These are phyloP conservation scores for Pisolithus microcarpus DNA, from an alignment of 768 basidiomycete genomes.

Conservation along the genomic window DNA sequence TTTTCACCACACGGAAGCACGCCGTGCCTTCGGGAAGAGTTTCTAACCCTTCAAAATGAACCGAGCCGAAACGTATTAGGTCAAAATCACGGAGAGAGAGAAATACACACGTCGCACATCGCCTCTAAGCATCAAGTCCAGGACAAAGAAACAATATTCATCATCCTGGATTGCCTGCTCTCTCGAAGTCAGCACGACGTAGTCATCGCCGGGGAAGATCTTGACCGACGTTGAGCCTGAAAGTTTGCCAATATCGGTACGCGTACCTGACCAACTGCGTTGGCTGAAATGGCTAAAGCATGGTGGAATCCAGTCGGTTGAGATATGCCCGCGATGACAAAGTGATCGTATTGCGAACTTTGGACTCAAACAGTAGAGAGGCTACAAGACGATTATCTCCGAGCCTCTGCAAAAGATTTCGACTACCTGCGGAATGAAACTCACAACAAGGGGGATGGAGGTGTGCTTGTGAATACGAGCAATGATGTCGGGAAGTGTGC, in stretches of 20 bases:
- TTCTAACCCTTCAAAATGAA: too few species aligned
- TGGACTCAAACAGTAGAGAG: neutral
- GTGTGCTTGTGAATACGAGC: constrained; percentile 73
- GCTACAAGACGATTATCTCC: constrained; percentile 18
- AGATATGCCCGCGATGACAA: constrained; percentile 6
- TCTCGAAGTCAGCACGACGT: too few species aligned
- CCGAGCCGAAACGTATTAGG: too few species aligned
- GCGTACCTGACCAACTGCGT: constrained; percentile 87
- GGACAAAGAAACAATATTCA: too few species aligned
- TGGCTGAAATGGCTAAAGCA: constrained; percentile 76
- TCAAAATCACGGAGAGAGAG: too few species aligned
- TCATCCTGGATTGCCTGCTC: too few species aligned
- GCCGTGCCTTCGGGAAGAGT: too few species aligned
- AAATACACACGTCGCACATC: too few species aligned
- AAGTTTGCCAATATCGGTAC: neutral
- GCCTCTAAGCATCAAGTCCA: too few species aligned
- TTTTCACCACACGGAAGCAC: too few species aligned
- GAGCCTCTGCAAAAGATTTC: constrained; percentile 73
- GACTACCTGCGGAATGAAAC: constrained; percentile 62
- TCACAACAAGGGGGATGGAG: constrained; percentile 82
- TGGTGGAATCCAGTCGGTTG: constrained; percentile 49
- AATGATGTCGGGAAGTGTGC: constrained; percentile 75
- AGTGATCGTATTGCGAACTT: neutral
- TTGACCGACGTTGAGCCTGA: constrained; percentile 25
- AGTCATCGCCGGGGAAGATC: constrained; percentile 46